Evolutionary conservation across 805 yeast genomes (phyloP), one percentile per base, ranked within the genome.

Genomic region (Ascoidea asiatica): DNA sequence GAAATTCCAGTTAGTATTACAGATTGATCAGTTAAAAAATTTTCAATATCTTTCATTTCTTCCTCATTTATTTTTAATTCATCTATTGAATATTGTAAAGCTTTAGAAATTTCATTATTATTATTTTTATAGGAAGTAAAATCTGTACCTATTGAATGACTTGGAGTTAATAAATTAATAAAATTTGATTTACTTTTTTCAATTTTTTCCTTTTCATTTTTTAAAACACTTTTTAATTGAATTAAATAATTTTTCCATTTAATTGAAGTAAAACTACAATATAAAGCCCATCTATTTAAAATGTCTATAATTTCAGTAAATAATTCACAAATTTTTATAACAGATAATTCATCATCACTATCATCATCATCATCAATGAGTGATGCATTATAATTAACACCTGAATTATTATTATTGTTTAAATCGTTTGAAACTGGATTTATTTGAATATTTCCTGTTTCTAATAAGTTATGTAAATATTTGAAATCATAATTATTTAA

Each of bases 251-350:
- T 74, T 44, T 70, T 70, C 79, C 89, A 86, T 47, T 81, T 75
- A 18, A 75, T 70, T 1, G 82, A 73, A 52, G 84, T 71, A 53
- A 87, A 88, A 53, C 77, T 75, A 46, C 81, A 70, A 57, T 85
- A 86, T 64, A 81, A 68, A 18, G 84, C 69, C 97, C 97, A 90
- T 49, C 87, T 79, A 55, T 83, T 85, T 55, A 90, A 64, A 57
- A 92, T 81, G 6, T 81, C 67, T 0, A 94, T 74, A 15, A 84
- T 63, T 53, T 92, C 97, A 44, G 69, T 72, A 8, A 83, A 64
- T 19, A 82, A 54, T 46, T 73, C 77, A n/a, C 85, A 83, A 11
- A 82, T 72, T 39, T 78, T 76, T 17, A 76, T 73, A n/a, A 82
- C 66, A 5, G 84, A 69, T 4, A 71, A 62, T 5, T 62, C 48